Evolutionary conservation across 2,329 filamentous ascomycete species (phyloP), one percentile per base, ranked within the genome.

Genomic region (Metarhizium brunneum): DNA sequence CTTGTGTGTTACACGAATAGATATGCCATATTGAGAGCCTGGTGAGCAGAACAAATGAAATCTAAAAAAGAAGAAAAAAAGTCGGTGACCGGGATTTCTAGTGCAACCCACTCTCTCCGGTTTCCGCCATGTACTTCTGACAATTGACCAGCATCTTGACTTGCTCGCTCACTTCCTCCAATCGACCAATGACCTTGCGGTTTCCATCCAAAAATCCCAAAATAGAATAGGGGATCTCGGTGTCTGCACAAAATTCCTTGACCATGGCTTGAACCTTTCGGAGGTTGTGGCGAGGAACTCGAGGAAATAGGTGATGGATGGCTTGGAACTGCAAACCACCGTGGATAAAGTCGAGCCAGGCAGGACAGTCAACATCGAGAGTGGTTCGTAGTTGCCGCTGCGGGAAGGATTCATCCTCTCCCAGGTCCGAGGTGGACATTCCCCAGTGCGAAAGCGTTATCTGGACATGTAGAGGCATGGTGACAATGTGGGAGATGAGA

Each of bases 301-400:
- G 76, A 2, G 86, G 85, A 63, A 84, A 88, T 11, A 88, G 68
- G 61, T 89, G 85, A 67, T 89, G 85, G 2, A 88, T 79, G 6
- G 81, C 84, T 68, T 88, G 86, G 70, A 88, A 89, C 69, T 88
- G 86, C 32, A 89, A 73, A 1, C 86, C 86, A 51, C 86, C 86
- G 66, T 89, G 85, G 64, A 87, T 76, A 62, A 84, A 88, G 66
- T 89, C 86, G 30, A 89, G 71, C 86, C 85, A 89, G 29, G 76
- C 72, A 0, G 86, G 86, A 68, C 85, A 88, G 62, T 87, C 84
- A 50, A 89, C 81, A 63, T 89, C 86, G 84, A 88, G 87, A 30
- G 85, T 88, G 3, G 85, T 88, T 48, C 85, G 78, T 42, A 88
- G 72, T 76, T 86, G 85, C 63, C 83, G 82, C 71, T 87, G 84